Percentiles rank a stretch among this genome's conserved stretches.
Evolutionary conservation across 2,329 filamentous ascomycete genomes (phyloP).

Genomic region (Neoarthrinium moseri): DNA sequence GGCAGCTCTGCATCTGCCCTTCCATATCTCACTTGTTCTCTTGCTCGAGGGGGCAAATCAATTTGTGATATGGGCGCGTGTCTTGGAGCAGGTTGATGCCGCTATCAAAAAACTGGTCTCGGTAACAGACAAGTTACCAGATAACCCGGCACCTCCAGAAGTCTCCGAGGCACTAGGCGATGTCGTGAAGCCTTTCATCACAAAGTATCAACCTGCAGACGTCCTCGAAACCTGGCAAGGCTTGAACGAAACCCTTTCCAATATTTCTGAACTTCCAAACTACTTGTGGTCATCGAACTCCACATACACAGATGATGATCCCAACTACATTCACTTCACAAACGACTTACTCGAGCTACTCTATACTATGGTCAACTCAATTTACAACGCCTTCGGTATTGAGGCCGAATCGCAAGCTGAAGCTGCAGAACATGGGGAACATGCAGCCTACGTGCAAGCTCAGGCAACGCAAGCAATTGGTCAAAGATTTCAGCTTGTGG

Average conservation of each 20-base stretch:
- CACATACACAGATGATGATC: slow-evolving; percentile 4
- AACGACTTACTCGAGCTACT: slow-evolving; percentile 17
- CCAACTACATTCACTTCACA: slow-evolving; percentile 1
- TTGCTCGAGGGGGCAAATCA: slow-evolving; percentile 64
- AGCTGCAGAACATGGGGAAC: neutral
- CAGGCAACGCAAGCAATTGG: slow-evolving; percentile 13
- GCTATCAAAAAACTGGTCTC: slow-evolving; percentile 13
- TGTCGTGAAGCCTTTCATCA: slow-evolving; percentile 21
- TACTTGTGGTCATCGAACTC: slow-evolving; percentile 16
- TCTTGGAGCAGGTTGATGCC: slow-evolving; percentile 17
- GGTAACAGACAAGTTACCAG: neutral
- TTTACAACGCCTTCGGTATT: slow-evolving; percentile 24
- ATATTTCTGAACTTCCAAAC: slow-evolving; percentile 18
- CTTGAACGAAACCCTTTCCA: slow-evolving; percentile 14
- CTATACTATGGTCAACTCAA: slow-evolving; percentile 20
- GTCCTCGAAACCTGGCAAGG: slow-evolving; percentile 15
- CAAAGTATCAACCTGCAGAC: slow-evolving; percentile 26
- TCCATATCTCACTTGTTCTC: slow-evolving; percentile 62
- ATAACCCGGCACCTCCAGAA: slow-evolving; percentile 14
- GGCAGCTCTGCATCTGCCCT: slow-evolving; percentile 59
- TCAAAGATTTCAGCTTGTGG: slow-evolving; percentile 20
- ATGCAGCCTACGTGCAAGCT: slow-evolving; percentile 14
- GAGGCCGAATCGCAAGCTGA: slow-evolving; percentile 11
- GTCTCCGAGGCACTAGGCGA: slow-evolving; percentile 15
- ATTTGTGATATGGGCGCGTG: slow-evolving; percentile 46